Conservation (phyloP, 2,329 filamentous ascomycete genomes). For the Diaporthe vaccinii region DNA sequence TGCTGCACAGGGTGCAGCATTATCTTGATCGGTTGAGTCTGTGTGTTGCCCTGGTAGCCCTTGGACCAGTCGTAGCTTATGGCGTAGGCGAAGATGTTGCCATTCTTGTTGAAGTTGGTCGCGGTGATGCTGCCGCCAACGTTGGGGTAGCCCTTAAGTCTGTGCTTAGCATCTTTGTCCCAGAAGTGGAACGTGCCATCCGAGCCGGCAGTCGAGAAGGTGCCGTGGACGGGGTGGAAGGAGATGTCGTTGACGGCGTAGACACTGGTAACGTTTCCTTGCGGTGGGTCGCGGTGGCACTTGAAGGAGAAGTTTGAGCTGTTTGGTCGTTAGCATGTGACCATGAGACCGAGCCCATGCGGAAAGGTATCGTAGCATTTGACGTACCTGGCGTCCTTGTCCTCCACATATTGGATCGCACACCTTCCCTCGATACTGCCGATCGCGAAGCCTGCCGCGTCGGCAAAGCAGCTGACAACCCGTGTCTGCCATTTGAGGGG, state of each 20-base stretch:
- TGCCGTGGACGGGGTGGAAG: slow-evolving; percentile 96
- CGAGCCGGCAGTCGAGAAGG: slow-evolving; percentile 96
- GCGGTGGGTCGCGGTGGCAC: slow-evolving; percentile 88
- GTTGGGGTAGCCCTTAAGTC: slow-evolving; percentile 88
- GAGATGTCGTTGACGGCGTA: slow-evolving; percentile 97
- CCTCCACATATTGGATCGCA: slow-evolving; percentile 98
- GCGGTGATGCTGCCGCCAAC: slow-evolving; percentile 90
- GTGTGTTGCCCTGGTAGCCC: slow-evolving; percentile 88
- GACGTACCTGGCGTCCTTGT: slow-evolving; percentile 83
- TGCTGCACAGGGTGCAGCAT: slow-evolving; percentile 83
- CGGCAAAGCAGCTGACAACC: slow-evolving; percentile 93
- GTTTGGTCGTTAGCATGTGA: slow-evolving; percentile 36
- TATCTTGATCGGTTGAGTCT: slow-evolving; percentile 81
- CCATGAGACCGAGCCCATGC: not conserved
- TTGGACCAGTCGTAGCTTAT: slow-evolving; percentile 99
- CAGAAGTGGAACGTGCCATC: slow-evolving; percentile 98
- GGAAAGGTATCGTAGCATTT: not conserved
- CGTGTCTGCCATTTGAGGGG: slow-evolving; percentile 98
- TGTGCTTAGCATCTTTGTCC: slow-evolving; percentile 93
- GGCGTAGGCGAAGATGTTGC: slow-evolving; percentile 88
- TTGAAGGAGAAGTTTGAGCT: slow-evolving; percentile 99
- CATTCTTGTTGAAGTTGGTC: slow-evolving; percentile 91
- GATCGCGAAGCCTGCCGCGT: slow-evolving; percentile 92
- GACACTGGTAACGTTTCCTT: slow-evolving; percentile 85
- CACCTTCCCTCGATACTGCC: slow-evolving; percentile 97